phyloP scores from a whole-genome alignment of 495 filamentous ascomycete genomes.

The Lasiosphaeria hispida region DNA sequence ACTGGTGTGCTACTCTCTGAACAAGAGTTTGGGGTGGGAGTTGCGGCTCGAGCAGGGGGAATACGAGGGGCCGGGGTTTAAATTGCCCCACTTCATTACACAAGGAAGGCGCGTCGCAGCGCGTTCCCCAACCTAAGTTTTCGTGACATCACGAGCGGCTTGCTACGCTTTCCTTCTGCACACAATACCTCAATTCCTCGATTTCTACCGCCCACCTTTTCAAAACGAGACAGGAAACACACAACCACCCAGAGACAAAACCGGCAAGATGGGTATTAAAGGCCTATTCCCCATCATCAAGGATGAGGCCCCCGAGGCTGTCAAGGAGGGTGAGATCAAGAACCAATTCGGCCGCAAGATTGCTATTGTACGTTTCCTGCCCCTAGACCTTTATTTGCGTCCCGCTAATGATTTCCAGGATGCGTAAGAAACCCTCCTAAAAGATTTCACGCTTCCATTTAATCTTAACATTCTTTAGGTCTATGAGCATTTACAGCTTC shows the following conservation, averaged over 20 bases:
- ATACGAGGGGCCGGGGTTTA: slow-evolving; percentile 7
- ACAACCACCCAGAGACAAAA: background rate
- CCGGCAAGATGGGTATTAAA: slow-evolving; percentile 81
- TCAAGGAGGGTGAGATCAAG: slow-evolving; percentile 96
- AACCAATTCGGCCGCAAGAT: slow-evolving; percentile 97
- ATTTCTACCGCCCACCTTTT: background rate
- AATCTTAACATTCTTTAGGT: slow-evolving; percentile 51
- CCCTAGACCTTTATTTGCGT: background rate
- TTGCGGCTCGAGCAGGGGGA: background rate
- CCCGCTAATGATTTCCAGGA: slow-evolving; percentile 51
- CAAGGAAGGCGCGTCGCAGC: slow-evolving; percentile 24
- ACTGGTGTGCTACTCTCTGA: no score
- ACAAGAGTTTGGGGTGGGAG: background rate
- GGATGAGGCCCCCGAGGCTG: slow-evolving; percentile 88
- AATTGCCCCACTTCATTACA: slow-evolving; percentile 25
- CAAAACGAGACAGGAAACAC: background rate
- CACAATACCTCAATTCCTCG: background rate
- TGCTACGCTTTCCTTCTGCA: background rate
- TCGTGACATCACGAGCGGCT: slow-evolving; percentile 28
- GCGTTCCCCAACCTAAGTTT: slow-evolving; percentile 15
- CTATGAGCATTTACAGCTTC: slow-evolving; percentile 99
- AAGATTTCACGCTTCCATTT: background rate
- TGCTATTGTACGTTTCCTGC: slow-evolving; percentile 69
- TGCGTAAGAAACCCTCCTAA: slow-evolving; percentile 61
- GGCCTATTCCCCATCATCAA: slow-evolving; percentile 81